Base-by-base conservation (phyloP, 169 alveolate species). In the Toxoplasma gondii region DNA sequence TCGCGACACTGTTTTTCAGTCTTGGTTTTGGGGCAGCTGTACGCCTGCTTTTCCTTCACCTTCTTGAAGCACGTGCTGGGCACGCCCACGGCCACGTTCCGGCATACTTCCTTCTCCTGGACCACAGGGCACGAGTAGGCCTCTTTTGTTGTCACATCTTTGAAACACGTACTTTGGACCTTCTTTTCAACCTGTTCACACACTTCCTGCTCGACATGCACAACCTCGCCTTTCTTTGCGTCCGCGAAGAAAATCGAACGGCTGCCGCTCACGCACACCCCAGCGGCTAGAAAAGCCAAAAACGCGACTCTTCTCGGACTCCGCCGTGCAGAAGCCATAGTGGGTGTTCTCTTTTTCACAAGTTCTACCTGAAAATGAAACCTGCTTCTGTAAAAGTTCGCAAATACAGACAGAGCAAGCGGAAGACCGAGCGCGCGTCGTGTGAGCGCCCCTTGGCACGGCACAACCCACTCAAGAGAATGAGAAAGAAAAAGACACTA, bases 61-160 rank as follows among this genome's bases (percentile, higher is more conserved):
- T 82, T 78, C 91, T 88, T 93, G 90, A 74, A 87, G 74, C 95
- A 93, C 70, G 90, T 87, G 49, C 74, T 87, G 43, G 93, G 93
- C 69, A 43, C 69, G 69, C 38, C 69, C 38, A 43, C 64, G 36
- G 67, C 69, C 27, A 88, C 95, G 91, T 86, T 93, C 54, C 45
- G 86, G 86, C 95, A 93, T 22, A 86, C 95, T 44, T 93, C 95
- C 84, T 93, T 93, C 95, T 74, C 83, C 93, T 69, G 90, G 69
- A 86, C 93, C 70, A 54, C 58, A 16, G 90, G 90, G 86, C 95
- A 93, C 36, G 90, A 91, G 34, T 93, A 93, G 7, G 95, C 91
- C 95, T 93, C 95, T 81, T 86, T 39, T 54, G 95, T 92, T 10
- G 53, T 93, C 29, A 87, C 86, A 38, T 91, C 93, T 81, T 78